phyloP scores from a whole-genome alignment of 352 stramenopile species.

The Pythium volutum region DNA sequence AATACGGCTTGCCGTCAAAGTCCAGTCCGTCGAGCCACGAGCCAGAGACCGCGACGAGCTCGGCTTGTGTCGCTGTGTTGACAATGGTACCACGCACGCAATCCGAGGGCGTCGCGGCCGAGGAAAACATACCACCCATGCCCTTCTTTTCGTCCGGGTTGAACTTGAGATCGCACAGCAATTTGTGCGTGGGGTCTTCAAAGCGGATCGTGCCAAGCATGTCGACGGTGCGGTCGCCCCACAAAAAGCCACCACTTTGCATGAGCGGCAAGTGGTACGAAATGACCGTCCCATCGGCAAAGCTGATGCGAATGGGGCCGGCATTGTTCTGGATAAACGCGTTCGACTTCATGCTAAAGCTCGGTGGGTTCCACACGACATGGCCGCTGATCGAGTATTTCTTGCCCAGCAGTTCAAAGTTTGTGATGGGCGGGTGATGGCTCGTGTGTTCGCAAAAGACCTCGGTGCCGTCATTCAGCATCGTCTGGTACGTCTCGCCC shows the following conservation, averaged over 20 bases:
- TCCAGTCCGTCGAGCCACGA: conserved; percentile 79
- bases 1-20: conserved; percentile 68
- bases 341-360: conserved; percentile 85
- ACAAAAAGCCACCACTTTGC: conserved; percentile 73
- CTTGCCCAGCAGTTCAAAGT: conserved; percentile 71
- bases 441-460: conserved; percentile 83
- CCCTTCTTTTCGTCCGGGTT: conserved; percentile 85
- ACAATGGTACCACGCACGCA: conserved; percentile 62
- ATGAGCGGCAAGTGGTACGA: conserved; percentile 72
- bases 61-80: conserved; percentile 52
- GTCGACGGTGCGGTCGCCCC: conserved; percentile 80
- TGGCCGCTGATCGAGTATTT: conserved; percentile 74
- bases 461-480: conserved; percentile 73
- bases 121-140: conserved; percentile 82
- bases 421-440: conserved; percentile 83
- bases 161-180: conserved; percentile 68
- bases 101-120: conserved; percentile 71
- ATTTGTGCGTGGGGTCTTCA: conserved; percentile 71
- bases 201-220: conserved; percentile 67
- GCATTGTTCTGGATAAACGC: conserved; percentile 76
- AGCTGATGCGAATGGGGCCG: conserved; percentile 67
- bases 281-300: conserved; percentile 67
- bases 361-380: conserved; percentile 50
- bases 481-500: conserved; percentile 77
- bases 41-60: conserved; percentile 66